Conservation (phyloP, 495 filamentous ascomycete genomes). For the Durotheca rogersii region DNA sequence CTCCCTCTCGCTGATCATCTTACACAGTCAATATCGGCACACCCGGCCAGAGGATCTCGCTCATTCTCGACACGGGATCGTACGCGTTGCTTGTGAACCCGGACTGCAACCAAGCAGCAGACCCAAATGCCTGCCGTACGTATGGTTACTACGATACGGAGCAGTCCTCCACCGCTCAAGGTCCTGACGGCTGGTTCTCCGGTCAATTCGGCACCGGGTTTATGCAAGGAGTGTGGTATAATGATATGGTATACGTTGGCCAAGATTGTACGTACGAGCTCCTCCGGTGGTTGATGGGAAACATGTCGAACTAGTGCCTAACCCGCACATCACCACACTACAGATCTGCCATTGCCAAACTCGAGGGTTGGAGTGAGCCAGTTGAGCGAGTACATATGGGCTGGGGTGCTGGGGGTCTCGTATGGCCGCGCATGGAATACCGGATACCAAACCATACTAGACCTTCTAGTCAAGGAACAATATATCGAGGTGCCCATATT, state of each 20-base stretch:
- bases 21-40: conserved; percentile 45
- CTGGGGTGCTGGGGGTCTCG: conserved; percentile 44
- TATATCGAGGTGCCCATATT: conserved; percentile 72
- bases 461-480: conserved; percentile 58
- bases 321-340: not conserved
- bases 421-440: conserved; percentile 45
- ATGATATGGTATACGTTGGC: conserved; percentile 41
- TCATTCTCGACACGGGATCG: conserved; percentile 50
- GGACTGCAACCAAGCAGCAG: conserved; percentile 41
- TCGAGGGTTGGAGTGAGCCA: conserved; percentile 41
- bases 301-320: conserved; percentile 2
- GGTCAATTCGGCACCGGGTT: conserved; percentile 46
- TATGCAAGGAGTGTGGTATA: conserved; percentile 42
- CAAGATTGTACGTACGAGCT: conserved; percentile 36
- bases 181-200: conserved; percentile 37
- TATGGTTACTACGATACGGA: conserved; percentile 44
- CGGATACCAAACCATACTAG: conserved; percentile 66
- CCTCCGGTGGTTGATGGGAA: not conserved
- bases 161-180: conserved; percentile 38
- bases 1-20: conserved; percentile 7
- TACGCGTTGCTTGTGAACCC: conserved; percentile 50
- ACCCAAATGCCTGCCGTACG: conserved; percentile 36
- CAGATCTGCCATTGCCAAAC: conserved; percentile 29
- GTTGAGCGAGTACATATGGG: conserved; percentile 45
- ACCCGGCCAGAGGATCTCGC: conserved; percentile 42